phyloP scores from a whole-genome alignment of 2,329 filamentous ascomycete genomes.

The Claviceps sp. region DNA sequence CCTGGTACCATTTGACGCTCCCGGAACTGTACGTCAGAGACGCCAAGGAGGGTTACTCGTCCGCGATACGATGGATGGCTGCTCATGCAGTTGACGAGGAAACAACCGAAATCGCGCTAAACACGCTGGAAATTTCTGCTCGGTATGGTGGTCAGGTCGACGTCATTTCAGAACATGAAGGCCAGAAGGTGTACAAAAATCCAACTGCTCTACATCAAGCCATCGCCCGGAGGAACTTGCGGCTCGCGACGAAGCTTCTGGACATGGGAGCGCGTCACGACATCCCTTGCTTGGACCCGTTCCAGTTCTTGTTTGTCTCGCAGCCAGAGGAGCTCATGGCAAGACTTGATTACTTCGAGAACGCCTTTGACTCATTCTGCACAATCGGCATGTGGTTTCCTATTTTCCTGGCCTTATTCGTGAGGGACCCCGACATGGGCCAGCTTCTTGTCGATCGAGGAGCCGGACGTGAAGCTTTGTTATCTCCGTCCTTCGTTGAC shows the following conservation, averaged over 20 bases:
- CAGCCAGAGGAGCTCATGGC: not conserved
- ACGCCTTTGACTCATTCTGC: not conserved
- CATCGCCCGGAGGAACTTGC: not conserved
- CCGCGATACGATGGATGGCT: constrained; percentile 3
- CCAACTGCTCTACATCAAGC: constrained; percentile 3
- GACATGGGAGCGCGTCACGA: not conserved
- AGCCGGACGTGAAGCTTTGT: not conserved
- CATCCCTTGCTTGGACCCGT: not conserved
- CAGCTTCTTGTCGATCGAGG: not conserved
- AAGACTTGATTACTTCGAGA: not conserved
- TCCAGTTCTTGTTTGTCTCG: not conserved
- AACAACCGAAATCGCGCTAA: not conserved
- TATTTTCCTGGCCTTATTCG: not conserved
- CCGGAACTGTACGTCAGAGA: not conserved
- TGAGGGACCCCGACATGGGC: not conserved
- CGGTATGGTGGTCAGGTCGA: not conserved
- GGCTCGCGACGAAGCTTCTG: not conserved
- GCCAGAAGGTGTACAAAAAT: not conserved
- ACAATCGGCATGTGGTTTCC: not conserved
- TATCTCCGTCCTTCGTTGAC: no score
- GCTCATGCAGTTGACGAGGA: not conserved
- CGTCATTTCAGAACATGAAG: not conserved
- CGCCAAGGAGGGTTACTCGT: not conserved
- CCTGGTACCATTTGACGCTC: not conserved
- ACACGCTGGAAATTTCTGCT: not conserved